Percentiles rank a stretch among this genome's conserved stretches.
Conservation (phyloP, 768 basidiomycete genomes). For the Cystobasidium onofrii region DNA sequence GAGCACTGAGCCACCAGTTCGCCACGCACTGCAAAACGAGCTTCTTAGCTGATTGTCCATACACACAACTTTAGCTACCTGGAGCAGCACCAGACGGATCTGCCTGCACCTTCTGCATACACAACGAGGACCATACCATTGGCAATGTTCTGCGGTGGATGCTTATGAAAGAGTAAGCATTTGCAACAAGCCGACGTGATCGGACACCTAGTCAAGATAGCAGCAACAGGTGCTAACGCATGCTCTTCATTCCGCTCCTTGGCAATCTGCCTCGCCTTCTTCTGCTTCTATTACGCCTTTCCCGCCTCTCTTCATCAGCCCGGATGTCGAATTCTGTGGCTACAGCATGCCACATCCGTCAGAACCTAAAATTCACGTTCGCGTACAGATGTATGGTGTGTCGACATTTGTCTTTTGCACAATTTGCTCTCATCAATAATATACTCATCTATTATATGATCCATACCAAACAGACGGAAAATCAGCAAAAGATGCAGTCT, state of each 20-base stretch:
- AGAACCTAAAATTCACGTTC: slow-evolving; percentile 87
- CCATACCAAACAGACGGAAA: slow-evolving; percentile 57
- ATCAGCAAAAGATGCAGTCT: slow-evolving; percentile 53
- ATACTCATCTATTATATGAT: too few relatives aligned
- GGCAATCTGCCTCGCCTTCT: neutral
- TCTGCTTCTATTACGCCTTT: neutral
- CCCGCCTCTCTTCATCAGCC: slow-evolving; percentile 50
- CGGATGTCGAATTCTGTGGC: slow-evolving; percentile 95
- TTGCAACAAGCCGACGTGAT: neutral
- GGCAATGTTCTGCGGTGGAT: slow-evolving; percentile 95
- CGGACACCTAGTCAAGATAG: slow-evolving; percentile 1
- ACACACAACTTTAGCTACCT: slow-evolving; percentile 18
- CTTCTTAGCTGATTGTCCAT: slow-evolving; percentile 1
- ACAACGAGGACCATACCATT: slow-evolving; percentile 90
- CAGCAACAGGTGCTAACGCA: too few relatives aligned
- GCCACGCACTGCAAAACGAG: neutral
- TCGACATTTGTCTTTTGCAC: slow-evolving; percentile 28
- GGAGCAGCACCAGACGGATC: slow-evolving; percentile 27
- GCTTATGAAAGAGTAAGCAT: slow-evolving; percentile 91
- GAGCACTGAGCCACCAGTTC: neutral
- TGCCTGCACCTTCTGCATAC: slow-evolving; percentile 66
- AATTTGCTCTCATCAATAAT: neutral
- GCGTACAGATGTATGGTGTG: slow-evolving; percentile 99
- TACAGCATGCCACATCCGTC: slow-evolving; percentile 96
- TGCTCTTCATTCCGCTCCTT: neutral